phyloP scores from a whole-genome alignment of 2,329 filamentous ascomycete species.

The Leptographium wingfieldii region DNA sequence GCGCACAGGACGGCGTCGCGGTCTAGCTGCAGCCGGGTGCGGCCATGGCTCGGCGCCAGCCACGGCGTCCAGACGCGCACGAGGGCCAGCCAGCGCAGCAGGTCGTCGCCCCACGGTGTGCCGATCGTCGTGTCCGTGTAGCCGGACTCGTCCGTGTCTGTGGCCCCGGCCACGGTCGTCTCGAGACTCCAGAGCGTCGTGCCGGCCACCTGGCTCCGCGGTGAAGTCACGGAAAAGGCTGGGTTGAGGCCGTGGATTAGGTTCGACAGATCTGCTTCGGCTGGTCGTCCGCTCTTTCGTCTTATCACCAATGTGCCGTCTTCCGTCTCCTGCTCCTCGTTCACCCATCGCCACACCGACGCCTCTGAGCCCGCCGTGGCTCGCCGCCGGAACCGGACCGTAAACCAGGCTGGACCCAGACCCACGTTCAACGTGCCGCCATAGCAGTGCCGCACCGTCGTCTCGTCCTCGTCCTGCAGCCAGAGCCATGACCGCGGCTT shows the following conservation, averaged over 20 bases:
- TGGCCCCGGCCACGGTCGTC: slow-evolving; percentile 41
- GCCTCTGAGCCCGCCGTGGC: slow-evolving; percentile 12
- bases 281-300: slow-evolving; percentile 11
- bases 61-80: slow-evolving; percentile 72
- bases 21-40: slow-evolving; percentile 50
- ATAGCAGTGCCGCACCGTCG: slow-evolving; percentile 39
- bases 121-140: slow-evolving; percentile 48
- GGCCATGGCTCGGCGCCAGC: slow-evolving; percentile 80
- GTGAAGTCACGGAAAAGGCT: slow-evolving; percentile 38
- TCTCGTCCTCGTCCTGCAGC: slow-evolving; percentile 30
- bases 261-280: slow-evolving; percentile 15
- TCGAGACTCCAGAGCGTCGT: slow-evolving; percentile 61
- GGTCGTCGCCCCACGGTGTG: slow-evolving; percentile 38
- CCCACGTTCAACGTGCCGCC: slow-evolving; percentile 33
- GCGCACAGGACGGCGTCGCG: slow-evolving; percentile 69
- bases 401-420: slow-evolving; percentile 44
- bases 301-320: slow-evolving; percentile 51
- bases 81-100: slow-evolving; percentile 61
- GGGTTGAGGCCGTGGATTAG: slow-evolving; percentile 47
- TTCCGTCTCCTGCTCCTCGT: slow-evolving; percentile 46
- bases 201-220: slow-evolving; percentile 52
- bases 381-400: slow-evolving; percentile 50
- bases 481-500: slow-evolving; percentile 16
- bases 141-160: slow-evolving; percentile 31
- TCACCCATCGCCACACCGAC: slow-evolving; percentile 60